phyloP scores from a whole-genome alignment of 2,329 filamentous ascomycete species.

The Pseudogymnoascus sp. region DNA sequence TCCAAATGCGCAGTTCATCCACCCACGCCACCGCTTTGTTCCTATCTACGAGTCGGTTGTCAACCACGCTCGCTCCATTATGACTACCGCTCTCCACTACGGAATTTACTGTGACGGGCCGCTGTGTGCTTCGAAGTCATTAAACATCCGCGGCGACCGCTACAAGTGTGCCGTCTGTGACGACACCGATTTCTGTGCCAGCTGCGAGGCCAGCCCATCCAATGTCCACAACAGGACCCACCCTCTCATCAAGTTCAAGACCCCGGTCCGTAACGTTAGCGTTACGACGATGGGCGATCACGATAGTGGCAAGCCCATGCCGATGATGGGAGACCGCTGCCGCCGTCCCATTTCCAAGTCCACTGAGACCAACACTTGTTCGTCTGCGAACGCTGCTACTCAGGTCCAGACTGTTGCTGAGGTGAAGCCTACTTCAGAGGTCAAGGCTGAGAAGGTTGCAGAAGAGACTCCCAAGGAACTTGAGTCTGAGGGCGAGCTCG shows the following conservation, averaged over 20 bases:
- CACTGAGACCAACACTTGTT: constrained; percentile 41
- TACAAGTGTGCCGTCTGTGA: constrained; percentile 98
- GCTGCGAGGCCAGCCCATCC: constrained; percentile 78
- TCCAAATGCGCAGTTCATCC: constrained; percentile 54
- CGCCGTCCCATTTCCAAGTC: constrained; percentile 33
- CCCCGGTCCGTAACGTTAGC: constrained; percentile 76
- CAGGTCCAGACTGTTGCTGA: constrained; percentile 67
- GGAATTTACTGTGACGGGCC: constrained; percentile 95
- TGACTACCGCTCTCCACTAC: constrained; percentile 50
- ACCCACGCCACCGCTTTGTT: constrained; percentile 81
- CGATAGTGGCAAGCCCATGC: constrained; percentile 53
- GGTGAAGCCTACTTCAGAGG: constrained; percentile 47
- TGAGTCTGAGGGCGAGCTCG: constrained; percentile 34
- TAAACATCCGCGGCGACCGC: constrained; percentile 75
- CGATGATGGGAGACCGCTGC: constrained; percentile 61
- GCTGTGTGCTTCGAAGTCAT: constrained; percentile 59
- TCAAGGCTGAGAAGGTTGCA: constrained; percentile 28
- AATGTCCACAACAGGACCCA: constrained; percentile 93
- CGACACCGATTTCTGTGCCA: constrained; percentile 90
- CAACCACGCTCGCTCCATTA: constrained; percentile 31
- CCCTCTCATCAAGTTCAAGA: constrained; percentile 94
- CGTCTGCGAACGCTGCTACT: constrained; percentile 43
- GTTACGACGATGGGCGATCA: constrained; percentile 79
- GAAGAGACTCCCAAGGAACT: constrained; percentile 19
- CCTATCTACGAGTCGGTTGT: constrained; percentile 58